A percentile compares a stretch with the other conserved stretches of the same genome.
Evolutionary conservation across 2,329 filamentous ascomycete species (phyloP).

Genomic region (Alternaria solani): DNA sequence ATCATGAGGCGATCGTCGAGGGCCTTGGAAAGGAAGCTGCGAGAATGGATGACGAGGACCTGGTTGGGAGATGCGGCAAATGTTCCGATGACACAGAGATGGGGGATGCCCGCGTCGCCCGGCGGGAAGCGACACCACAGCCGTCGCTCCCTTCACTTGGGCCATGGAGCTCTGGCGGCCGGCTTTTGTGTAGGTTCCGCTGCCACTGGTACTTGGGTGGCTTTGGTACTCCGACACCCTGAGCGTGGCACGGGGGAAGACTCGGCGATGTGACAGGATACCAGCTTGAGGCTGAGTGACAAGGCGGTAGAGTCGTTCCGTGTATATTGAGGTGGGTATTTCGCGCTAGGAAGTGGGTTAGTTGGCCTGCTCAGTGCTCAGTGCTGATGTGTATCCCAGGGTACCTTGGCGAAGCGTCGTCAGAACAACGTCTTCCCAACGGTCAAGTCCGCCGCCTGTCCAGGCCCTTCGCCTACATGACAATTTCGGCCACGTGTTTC

Average conservation of each 20-base stretch:
- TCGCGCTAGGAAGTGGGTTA: background rate
- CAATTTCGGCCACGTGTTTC: background rate
- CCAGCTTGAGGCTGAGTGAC: background rate
- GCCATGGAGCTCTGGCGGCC: background rate
- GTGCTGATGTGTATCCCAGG: background rate
- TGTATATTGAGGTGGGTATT: background rate
- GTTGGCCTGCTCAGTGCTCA: background rate
- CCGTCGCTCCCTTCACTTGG: background rate
- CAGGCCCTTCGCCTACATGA: background rate
- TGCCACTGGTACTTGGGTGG: background rate
- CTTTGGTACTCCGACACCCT: background rate
- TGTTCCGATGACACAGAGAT: background rate
- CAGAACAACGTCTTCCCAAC: background rate
- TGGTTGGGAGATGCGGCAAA: background rate
- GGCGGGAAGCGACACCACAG: background rate
- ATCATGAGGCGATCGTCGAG: background rate
- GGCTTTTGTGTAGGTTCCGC: background rate
- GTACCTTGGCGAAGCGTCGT: slow-evolving; percentile 1
- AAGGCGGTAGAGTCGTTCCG: background rate
- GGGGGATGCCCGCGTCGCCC: background rate
- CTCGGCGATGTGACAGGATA: background rate
- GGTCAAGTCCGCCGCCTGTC: background rate
- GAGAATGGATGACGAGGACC: background rate
- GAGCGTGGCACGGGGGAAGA: background rate
- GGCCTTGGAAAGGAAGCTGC: background rate